Base-by-base conservation (phyloP, 2,329 filamentous ascomycete genomes). In the Sarocladiaceae sp. region DNA sequence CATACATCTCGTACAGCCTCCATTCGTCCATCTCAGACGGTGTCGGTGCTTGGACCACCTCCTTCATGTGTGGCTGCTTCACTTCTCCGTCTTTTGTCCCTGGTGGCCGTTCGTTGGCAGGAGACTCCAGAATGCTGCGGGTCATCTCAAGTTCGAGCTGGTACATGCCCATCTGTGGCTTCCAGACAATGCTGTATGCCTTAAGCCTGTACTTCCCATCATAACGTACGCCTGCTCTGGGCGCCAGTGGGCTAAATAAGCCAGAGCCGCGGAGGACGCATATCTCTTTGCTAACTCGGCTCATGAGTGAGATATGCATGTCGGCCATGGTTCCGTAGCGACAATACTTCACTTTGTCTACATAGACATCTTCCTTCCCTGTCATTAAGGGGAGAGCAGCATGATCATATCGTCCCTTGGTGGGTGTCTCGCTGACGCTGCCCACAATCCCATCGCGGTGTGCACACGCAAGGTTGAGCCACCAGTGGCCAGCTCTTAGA, bases 21-120 rank as follows among this genome's bases (percentile, higher is more conserved):
- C 77, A 83, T 53, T 83, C 79, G 54, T 83, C 80, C 5, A 79
- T 57, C 59, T 83, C 76, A 2, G 78, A 79, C 2, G 79, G 79
- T 11, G 62, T 68, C 0, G 80, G 80, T 12, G 79, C 67, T n/a
- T 57, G 53, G n/a, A 62, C 55, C 8, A 82, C 57, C 5, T 73
- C 65, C 7, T 71, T 62, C 54, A 80, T 64, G 2, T 73, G 44
- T 28, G 40, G 23, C 17, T 44, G 40, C 23, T 44, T 22, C 22
- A 28, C 20, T n/a, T 28, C 40, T 26, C 28, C 40, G 22, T 44
- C 28, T 26, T n/a, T n/a, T n/a, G n/a, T n/a, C n/a, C n/a, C n/a
- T n/a, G n/a, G n/a, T n/a, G n/a, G n/a, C n/a, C n/a, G n/a, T n/a
- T n/a, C n/a, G n/a, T n/a, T n/a, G n/a, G n/a, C n/a, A n/a, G n/a